Percentiles rank a stretch among this genome's conserved stretches.
Evolutionary conservation across 2,329 filamentous ascomycete genomes (phyloP).

Genomic region (Alternaria brassicicola): DNA sequence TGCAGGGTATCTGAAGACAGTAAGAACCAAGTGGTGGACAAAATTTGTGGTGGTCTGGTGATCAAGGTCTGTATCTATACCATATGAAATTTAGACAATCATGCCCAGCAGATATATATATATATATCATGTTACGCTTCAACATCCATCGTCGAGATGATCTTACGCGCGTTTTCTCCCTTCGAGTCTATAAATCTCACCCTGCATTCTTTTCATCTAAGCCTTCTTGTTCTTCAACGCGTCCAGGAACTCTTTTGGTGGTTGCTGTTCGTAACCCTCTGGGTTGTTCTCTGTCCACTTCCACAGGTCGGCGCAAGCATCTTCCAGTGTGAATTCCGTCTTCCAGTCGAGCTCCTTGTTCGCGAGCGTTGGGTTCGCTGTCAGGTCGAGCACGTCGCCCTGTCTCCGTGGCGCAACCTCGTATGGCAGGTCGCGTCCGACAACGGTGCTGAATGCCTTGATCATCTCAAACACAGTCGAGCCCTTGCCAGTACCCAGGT

Average conservation of each 20-base stretch:
- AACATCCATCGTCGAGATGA: neutral
- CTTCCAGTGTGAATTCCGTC: conserved; percentile 86
- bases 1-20: neutral
- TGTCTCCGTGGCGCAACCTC: conserved; percentile 80
- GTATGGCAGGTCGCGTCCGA: conserved; percentile 85
- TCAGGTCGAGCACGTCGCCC: conserved; percentile 93
- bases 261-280: conserved; percentile 88
- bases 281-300: conserved; percentile 97
- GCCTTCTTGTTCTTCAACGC: conserved; percentile 47
- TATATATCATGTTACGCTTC: neutral
- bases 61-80: neutral
- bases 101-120: neutral
- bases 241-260: conserved; percentile 81
- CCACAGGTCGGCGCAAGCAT: conserved; percentile 94
- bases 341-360: conserved; percentile 92
- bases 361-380: conserved; percentile 85
- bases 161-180: neutral
- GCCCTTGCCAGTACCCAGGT: conserved; percentile 90
- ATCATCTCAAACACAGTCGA: conserved; percentile 98
- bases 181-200: neutral
- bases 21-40: too few species aligned
- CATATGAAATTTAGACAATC: neutral
- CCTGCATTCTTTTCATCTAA: neutral
- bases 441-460: conserved; percentile 86
- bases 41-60: neutral